These are phyloP conservation scores for Xerocomellus chrysenteron DNA, from an alignment of 768 basidiomycete species.

Conservation along the genomic window DNA sequence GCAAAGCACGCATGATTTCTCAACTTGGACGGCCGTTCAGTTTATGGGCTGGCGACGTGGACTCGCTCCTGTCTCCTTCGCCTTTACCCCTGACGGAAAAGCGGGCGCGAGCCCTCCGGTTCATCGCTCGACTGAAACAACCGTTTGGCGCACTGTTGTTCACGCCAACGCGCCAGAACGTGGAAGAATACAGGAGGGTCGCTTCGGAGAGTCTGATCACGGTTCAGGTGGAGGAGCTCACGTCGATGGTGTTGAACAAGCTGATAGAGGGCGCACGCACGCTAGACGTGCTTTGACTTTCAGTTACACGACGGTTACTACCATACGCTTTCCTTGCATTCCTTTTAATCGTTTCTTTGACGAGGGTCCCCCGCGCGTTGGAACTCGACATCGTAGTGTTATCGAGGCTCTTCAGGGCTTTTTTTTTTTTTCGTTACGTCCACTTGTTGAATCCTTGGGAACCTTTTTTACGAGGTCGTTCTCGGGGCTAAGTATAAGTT, in stretches of 20 bases:
- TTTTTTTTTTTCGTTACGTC: too few relatives aligned
- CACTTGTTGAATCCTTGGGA: too few relatives aligned
- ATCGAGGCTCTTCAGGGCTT: too few relatives aligned
- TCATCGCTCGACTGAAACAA: neutral
- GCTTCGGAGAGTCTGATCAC: conserved; percentile 6
- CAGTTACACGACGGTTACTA: too few relatives aligned
- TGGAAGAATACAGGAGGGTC: conserved; percentile 9
- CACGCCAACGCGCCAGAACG: neutral
- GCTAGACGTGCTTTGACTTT: conserved; percentile 9
- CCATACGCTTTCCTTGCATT: too few relatives aligned
- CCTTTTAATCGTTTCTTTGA: too few relatives aligned
- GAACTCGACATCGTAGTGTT: too few relatives aligned
- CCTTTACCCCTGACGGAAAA: neutral
- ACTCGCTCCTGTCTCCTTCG: neutral
- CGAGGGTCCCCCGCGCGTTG: too few relatives aligned
- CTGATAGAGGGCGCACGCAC: neutral
- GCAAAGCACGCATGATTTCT: neutral
- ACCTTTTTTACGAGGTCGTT: too few relatives aligned
- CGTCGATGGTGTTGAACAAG: neutral
- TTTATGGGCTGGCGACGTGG: neutral
- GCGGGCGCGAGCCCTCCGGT: neutral
- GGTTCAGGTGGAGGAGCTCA: conserved; percentile 5
- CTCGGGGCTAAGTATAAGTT: too few relatives aligned
- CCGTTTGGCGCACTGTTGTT: neutral
- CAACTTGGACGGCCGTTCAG: neutral